A percentile compares a stretch with the other conserved stretches of the same genome.
These are phyloP conservation scores for Aspergillus texensis DNA, from an alignment of 2,329 filamentous ascomycete genomes.

Conservation along the genomic window DNA sequence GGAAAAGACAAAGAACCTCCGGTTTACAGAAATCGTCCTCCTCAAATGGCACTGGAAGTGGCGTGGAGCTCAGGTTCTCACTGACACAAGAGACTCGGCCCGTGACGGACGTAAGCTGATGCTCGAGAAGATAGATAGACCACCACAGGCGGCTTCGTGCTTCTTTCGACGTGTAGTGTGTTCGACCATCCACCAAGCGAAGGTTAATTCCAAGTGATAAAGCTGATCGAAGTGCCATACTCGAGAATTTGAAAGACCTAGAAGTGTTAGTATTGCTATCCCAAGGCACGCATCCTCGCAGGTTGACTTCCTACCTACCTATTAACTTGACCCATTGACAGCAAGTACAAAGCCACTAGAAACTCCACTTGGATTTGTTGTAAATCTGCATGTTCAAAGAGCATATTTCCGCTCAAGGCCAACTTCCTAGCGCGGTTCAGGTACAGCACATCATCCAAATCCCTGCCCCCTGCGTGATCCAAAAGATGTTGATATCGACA, in stretches of 20 bases:
- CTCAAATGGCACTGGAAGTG: slow-evolving; percentile 40
- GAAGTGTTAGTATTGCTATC: background rate
- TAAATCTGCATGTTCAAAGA: slow-evolving; percentile 46
- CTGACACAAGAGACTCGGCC: slow-evolving; percentile 44
- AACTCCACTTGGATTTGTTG: slow-evolving; percentile 48
- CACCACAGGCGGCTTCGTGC: slow-evolving; percentile 47
- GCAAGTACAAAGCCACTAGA: slow-evolving; percentile 44
- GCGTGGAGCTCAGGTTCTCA: slow-evolving; percentile 41
- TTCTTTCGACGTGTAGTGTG: slow-evolving; percentile 43
- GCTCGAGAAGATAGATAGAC: slow-evolving; percentile 46
- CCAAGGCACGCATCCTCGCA: background rate
- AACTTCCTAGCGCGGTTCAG: slow-evolving; percentile 45
- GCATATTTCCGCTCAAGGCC: slow-evolving; percentile 35
- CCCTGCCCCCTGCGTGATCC: slow-evolving; percentile 20
- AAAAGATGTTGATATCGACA: slow-evolving; percentile 42
- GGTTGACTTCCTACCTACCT: slow-evolving; percentile 30
- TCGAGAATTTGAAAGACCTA: slow-evolving; percentile 45
- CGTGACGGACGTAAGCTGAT: slow-evolving; percentile 45
- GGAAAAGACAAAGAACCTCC: slow-evolving; percentile 28
- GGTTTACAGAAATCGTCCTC: slow-evolving; percentile 38
- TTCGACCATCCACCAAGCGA: slow-evolving; percentile 37
- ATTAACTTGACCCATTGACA: slow-evolving; percentile 46
- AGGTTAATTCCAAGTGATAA: slow-evolving; percentile 47
- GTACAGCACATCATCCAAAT: slow-evolving; percentile 43
- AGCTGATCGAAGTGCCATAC: slow-evolving; percentile 44